Evolutionary conservation across 2,329 filamentous ascomycete species (phyloP).

Genomic region (Claviceps purpurea): DNA sequence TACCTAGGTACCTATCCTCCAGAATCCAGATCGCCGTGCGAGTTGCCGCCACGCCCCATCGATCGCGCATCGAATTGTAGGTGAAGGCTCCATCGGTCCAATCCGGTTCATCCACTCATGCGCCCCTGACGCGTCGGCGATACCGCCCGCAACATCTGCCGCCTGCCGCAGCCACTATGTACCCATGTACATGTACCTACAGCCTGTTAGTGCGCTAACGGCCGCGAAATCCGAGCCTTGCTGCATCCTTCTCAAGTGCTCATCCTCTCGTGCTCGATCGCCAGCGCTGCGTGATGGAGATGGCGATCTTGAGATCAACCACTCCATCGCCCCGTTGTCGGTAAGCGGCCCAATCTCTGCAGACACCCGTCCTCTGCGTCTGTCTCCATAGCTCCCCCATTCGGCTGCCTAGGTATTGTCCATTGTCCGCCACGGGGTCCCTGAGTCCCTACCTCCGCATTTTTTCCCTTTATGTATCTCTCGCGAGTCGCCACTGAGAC

Average conservation of each 20-base stretch:
- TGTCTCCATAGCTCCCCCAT: background rate
- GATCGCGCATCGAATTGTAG: slow-evolving; percentile 4
- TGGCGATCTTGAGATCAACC: slow-evolving; percentile 5
- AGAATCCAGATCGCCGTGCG: background rate
- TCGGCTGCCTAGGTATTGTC: background rate
- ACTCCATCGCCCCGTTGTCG: background rate
- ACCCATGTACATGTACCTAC: too few relatives aligned
- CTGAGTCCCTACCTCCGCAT: too few relatives aligned
- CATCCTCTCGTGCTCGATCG: slow-evolving; percentile 2
- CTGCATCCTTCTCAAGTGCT: background rate
- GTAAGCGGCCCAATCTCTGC: background rate
- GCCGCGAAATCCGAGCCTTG: background rate
- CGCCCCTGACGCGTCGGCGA: too few relatives aligned
- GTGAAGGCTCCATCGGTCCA: slow-evolving; percentile 5
- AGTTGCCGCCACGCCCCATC: slow-evolving; percentile 1
- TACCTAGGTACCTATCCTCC: too few relatives aligned
- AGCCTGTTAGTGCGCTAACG: slow-evolving; percentile 1
- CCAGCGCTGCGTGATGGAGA: background rate
- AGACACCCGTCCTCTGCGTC: background rate
- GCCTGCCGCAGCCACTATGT: background rate
- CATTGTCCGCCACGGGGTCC: background rate
- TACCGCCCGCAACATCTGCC: background rate
- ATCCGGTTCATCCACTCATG: background rate
- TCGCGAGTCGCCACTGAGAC: too few relatives aligned
- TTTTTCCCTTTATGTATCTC: background rate